phyloP scores from a whole-genome alignment of 2,329 filamentous ascomycete species.

The Aspergillus pseudoglaucus region DNA sequence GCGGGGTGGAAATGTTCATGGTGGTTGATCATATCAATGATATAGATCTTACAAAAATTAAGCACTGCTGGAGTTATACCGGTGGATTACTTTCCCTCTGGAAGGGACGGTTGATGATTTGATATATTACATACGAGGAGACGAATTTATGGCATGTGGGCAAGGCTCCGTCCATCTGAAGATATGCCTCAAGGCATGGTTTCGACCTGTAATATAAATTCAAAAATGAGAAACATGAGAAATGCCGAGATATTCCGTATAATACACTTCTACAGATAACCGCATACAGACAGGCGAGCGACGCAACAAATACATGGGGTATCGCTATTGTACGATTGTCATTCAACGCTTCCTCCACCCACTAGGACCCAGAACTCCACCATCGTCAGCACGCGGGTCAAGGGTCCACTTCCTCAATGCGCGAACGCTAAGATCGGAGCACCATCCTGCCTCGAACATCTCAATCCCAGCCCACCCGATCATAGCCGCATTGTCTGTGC shows the following conservation, averaged over 20 bases:
- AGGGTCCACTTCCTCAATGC: conserved; percentile 68
- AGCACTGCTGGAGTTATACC: not conserved
- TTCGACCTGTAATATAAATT: not conserved
- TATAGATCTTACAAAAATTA: not conserved
- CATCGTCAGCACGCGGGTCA: conserved; percentile 54
- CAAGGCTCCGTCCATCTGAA: not conserved
- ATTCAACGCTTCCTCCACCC: conserved; percentile 44
- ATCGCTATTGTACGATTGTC: conserved; percentile 17
- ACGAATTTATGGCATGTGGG: not conserved
- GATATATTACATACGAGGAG: not conserved
- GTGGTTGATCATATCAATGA: conserved; percentile 23
- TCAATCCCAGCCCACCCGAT: conserved; percentile 90
- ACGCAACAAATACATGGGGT: conserved; percentile 4
- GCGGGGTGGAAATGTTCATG: conserved; percentile 28
- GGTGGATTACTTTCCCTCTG: not conserved
- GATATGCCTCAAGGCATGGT: not conserved
- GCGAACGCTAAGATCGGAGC: conserved; percentile 53
- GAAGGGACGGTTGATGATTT: not conserved
- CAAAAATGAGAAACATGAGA: not conserved
- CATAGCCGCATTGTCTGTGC: conserved; percentile 97
- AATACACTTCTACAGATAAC: not conserved
- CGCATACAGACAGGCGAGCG: conserved; percentile 2
- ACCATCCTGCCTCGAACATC: conserved; percentile 78
- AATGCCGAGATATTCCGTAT: not conserved
- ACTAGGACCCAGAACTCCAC: conserved; percentile 59